Conservation (phyloP, 176 grass and related monocot genomes). For the Oryza australiensis region DNA sequence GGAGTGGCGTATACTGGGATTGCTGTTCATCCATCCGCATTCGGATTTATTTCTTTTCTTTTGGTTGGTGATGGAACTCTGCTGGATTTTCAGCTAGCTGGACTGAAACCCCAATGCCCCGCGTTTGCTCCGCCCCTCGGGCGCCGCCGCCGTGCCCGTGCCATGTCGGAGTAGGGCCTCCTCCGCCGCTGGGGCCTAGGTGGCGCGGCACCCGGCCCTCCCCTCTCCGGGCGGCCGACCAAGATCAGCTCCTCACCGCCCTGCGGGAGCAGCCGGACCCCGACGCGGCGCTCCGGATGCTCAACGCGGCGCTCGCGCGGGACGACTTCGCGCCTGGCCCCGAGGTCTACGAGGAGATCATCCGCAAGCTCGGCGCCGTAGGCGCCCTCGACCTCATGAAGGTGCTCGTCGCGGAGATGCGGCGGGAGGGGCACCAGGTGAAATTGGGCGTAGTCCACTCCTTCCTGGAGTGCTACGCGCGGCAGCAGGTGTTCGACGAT, state of each 20-base stretch:
- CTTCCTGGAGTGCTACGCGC: slow-evolving; percentile 56
- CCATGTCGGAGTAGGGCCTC: not conserved
- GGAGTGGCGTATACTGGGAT: not conserved
- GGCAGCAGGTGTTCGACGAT: slow-evolving; percentile 57
- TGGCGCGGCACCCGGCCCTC: not conserved
- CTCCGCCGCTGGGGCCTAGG: not conserved
- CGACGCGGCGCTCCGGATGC: slow-evolving; percentile 50
- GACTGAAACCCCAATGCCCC: too few relatives aligned
- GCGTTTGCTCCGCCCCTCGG: not conserved
- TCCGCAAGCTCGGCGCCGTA: slow-evolving; percentile 57
- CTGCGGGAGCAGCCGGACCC: slow-evolving; percentile 68
- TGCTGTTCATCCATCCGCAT: too few relatives aligned
- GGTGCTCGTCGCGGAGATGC: slow-evolving; percentile 58
- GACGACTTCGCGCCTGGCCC: slow-evolving; percentile 29
- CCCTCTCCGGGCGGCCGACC: slow-evolving; percentile 26
- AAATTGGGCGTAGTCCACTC: slow-evolving; percentile 43
- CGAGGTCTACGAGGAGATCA: slow-evolving; percentile 67
- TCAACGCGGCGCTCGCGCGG: slow-evolving; percentile 52
- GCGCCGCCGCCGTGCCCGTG: not conserved
- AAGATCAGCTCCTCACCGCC: slow-evolving; percentile 41
- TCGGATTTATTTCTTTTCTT: too few relatives aligned
- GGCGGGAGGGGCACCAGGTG: slow-evolving; percentile 48
- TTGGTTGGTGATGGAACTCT: too few relatives aligned
- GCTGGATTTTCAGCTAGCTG: too few relatives aligned
- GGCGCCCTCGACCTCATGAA: slow-evolving; percentile 66